Evolutionary conservation across 2,329 filamentous ascomycete species (phyloP), one percentile per base, ranked within the genome.

Genomic region (Fusarium nanum): DNA sequence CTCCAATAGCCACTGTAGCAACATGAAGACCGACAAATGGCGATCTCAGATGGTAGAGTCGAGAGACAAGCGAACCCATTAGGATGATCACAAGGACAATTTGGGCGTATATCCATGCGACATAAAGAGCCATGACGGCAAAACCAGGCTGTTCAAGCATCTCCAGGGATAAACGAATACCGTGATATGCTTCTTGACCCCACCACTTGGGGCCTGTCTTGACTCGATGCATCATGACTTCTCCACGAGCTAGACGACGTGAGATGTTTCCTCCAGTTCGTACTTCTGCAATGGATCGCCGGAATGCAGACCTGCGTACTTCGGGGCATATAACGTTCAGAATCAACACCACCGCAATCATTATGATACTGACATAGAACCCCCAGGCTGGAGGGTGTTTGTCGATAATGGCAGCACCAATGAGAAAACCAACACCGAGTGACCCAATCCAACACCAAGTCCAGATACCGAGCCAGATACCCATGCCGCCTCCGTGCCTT

Each of bases 141-240:
- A 94, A 94, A 0, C 92, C 92, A 6, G 90, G 87, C 76, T 94
- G 92, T 40, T 86, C 86, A 53, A 93, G 82, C 92, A 94, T 94
- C 73, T 90, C 88, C 22, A 87, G 77, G 49, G 87, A 89, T 46
- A 95, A 83, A 20, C 88, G 82, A 22, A 92, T 74, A 12, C 92
- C 92, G 46, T 92, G 91, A 78, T 88, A 88, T 23, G 93, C 86
- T 76, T 94, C 92, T 77, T 94, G 87, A 49, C 89, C 90, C 91
- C 91, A 94, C 87, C 91, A 93, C 72, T 83, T 88, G 0, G 92
- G 92, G 0, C 91, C 91, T 52, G 88, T 90, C 56, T 91, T 87
- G 56, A 88, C 86, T 64, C 93, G 86, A 76, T 94, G 91, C 83
- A 94, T 88, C 83, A 90, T 94, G 72, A 93, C 84, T 76, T 94